Evolutionary conservation across 1,139 yeast species (phyloP), one percentile per base, ranked within the genome.

Genomic region (Suhomyces ambrosiae): DNA sequence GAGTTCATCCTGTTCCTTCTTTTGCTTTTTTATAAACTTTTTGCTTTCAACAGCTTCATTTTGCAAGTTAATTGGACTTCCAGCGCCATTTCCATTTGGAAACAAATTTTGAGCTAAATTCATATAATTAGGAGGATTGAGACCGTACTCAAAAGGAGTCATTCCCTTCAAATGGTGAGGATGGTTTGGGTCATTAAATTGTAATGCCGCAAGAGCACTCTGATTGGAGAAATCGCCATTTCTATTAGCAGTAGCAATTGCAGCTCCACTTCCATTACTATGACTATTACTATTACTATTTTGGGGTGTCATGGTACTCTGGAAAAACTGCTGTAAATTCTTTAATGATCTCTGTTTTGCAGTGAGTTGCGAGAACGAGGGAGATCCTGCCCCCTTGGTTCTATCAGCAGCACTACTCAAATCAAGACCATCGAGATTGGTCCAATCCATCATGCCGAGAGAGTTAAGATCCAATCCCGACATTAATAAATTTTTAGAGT

Each of bases 161-260:
- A 65, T 57, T 1, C 69, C 71, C 36, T 60, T 58, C 12, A 64
- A 52, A 40, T 63, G 68, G 45, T 65, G 71, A 3, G 68, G 69
- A 35, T 63, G 70, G 30, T 51, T 55, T 1, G 71, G 70, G 42
- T 65, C 55, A 33, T 52, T 58, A 42, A 64, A 65, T 38, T 58
- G 67, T 37, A 58, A 61, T 6, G 57, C 48, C 1, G 61, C 56
- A 23, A 58, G 18, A 3, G 44, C 37, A 11, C 37, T 37, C 12
- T 23, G 30, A 19, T 26, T 32, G 21, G 23, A 11, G 30, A 30
- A 9, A 23, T 19, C 16, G 9, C 18, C 21, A 8, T 24, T 24
- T 9, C 15, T 12, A 12, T 24, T 12, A 12, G 8, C 5, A n/a
- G 12, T 12, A 24, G 15, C 7, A 23, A 9, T 19, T 16, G 24